Conservation (phyloP, 2,329 filamentous ascomycete genomes). For the Magnaporthiopsis rhizophila region DNA sequence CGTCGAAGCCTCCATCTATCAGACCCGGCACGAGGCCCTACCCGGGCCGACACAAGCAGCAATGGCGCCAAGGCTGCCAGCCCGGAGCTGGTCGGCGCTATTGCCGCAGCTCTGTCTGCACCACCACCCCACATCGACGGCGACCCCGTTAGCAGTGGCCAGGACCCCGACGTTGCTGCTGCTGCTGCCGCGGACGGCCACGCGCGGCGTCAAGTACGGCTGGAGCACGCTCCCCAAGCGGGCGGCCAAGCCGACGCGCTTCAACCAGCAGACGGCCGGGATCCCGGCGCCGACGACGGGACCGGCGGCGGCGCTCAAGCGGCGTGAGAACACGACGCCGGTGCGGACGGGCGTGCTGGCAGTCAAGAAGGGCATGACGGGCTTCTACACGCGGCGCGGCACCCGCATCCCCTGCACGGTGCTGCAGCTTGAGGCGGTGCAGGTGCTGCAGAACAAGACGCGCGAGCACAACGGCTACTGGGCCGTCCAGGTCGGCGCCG, state of each 20-base stretch:
- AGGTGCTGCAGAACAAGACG: conserved; percentile 85
- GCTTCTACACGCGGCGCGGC: conserved; percentile 73
- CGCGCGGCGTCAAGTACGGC: conserved; percentile 48
- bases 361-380: conserved; percentile 94
- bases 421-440: conserved; percentile 84
- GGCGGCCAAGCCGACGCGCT: conserved; percentile 47
- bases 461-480: conserved; percentile 77
- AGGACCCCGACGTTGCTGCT: conserved; percentile 16
- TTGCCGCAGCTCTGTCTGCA: conserved; percentile 6
- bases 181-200: conserved; percentile 35
- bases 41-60: not conserved
- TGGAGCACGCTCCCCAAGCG: conserved; percentile 44
- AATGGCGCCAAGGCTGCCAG: conserved; percentile 26
- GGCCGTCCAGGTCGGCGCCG: conserved; percentile 83
- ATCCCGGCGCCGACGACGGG: conserved; percentile 49
- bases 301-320: conserved; percentile 52
- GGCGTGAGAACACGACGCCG: conserved; percentile 50
- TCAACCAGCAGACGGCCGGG: conserved; percentile 51
- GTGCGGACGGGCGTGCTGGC: conserved; percentile 75
- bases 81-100: conserved; percentile 20
- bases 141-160: conserved; percentile 10
- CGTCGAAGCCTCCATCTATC: not conserved
- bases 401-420: conserved; percentile 81
- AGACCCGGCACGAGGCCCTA: not conserved
- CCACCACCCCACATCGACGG: not conserved